Percentiles rank a stretch among this genome's conserved stretches.
Conservation (phyloP, 257 asterid species). For the Vinca minor region DNA sequence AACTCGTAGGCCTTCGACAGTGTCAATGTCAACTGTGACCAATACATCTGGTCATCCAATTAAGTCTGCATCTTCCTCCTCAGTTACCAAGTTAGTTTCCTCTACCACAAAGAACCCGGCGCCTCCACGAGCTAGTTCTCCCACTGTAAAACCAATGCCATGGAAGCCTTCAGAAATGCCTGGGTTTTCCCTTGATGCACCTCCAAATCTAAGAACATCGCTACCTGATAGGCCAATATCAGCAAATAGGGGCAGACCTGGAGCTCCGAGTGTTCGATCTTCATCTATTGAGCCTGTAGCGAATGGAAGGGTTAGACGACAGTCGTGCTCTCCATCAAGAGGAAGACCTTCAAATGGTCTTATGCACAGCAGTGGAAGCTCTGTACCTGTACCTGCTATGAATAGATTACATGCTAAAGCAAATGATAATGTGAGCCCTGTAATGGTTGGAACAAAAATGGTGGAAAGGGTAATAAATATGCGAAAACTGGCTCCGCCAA, state of each 20-base stretch:
- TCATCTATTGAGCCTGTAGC: constrained; percentile 77
- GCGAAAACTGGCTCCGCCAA: constrained; percentile 91
- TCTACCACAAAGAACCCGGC: constrained; percentile 38
- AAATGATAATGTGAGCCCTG: constrained; percentile 87
- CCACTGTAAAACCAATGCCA: constrained; percentile 67
- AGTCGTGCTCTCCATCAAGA: constrained; percentile 92
- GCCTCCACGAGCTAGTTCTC: constrained; percentile 66
- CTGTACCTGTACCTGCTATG: constrained; percentile 86
- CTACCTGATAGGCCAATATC: constrained; percentile 81
- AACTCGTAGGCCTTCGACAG: constrained; percentile 50
- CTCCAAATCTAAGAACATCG: constrained; percentile 87
- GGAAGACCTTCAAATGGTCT: constrained; percentile 94
- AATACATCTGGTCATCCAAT: constrained; percentile 29
- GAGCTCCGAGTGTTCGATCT: constrained; percentile 75
- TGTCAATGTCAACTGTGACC: constrained; percentile 32
- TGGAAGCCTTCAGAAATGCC: constrained; percentile 98
- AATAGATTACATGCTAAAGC: constrained; percentile 87
- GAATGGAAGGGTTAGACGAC: constrained; percentile 81
- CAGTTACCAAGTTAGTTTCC: constrained; percentile 38
- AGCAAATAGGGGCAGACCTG: constrained; percentile 93
- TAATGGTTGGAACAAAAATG: constrained; percentile 76
- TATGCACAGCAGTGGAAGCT: constrained; percentile 69
- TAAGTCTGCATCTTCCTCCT: constrained; percentile 41
- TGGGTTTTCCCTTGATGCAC: constrained; percentile 89
- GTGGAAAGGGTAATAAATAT: constrained; percentile 92